phyloP scores from a whole-genome alignment of 2,329 filamentous ascomycete species.

The Arthrobotrys entomopaga region DNA sequence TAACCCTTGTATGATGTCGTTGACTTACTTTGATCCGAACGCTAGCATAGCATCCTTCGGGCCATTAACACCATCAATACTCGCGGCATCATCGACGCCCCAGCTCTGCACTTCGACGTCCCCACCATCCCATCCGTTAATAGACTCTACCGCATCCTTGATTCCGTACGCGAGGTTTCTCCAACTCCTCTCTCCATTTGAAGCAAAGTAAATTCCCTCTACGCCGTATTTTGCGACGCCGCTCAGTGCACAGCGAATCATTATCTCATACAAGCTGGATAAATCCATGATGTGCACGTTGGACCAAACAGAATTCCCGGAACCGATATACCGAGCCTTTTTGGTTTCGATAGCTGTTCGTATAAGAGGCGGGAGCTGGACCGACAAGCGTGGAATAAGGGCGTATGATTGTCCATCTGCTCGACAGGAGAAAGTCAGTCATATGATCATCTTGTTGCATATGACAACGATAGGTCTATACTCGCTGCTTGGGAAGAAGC shows the following conservation, averaged over 20 bases:
- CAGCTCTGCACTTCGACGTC: slow-evolving; percentile 26
- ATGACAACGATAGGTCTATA: neutral
- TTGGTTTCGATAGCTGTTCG: slow-evolving; percentile 35
- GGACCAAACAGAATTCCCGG: slow-evolving; percentile 38
- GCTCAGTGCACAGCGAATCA: slow-evolving; percentile 32
- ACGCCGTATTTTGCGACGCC: slow-evolving; percentile 25
- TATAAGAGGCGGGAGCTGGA: slow-evolving; percentile 37
- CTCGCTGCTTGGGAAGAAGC: neutral
- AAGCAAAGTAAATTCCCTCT: slow-evolving; percentile 44
- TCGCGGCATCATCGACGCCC: slow-evolving; percentile 27
- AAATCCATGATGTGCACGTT: slow-evolving; percentile 44
- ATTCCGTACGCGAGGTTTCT: slow-evolving; percentile 28
- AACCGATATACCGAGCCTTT: slow-evolving; percentile 29
- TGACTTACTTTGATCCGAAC: slow-evolving; percentile 43
- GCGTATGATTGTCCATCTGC: slow-evolving; percentile 28
- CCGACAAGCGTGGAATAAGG: slow-evolving; percentile 37
- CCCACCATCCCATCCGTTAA: slow-evolving; percentile 37
- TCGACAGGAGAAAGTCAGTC: neutral
- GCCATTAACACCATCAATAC: slow-evolving; percentile 20
- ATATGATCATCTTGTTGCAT: neutral
- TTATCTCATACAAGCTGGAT: slow-evolving; percentile 32
- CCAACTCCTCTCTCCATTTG: slow-evolving; percentile 45
- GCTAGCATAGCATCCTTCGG: slow-evolving; percentile 31
- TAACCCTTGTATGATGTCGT: neutral
- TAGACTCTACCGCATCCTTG: slow-evolving; percentile 32